Evolutionary conservation across 2,329 filamentous ascomycete species (phyloP).

Genomic region (Fusarium sp.): DNA sequence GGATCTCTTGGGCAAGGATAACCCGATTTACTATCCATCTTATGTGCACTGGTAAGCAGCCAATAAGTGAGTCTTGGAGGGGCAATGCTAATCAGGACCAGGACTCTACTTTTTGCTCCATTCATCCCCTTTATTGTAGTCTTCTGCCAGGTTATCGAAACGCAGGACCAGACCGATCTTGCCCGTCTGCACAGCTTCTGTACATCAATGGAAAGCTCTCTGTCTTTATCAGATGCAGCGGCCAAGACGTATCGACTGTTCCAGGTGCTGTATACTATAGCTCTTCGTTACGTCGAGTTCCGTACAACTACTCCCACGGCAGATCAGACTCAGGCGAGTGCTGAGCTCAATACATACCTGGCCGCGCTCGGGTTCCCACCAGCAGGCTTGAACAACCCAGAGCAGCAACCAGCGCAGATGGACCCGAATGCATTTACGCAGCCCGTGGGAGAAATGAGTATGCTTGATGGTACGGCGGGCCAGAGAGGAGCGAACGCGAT

Average conservation of each 20-base stretch:
- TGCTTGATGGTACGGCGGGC: slow-evolving; percentile 24
- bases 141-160: slow-evolving; percentile 61
- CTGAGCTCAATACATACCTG: slow-evolving; percentile 48
- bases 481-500: slow-evolving; percentile 38
- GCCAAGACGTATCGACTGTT: slow-evolving; percentile 66
- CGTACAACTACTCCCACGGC: slow-evolving; percentile 48
- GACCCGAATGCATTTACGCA: slow-evolving; percentile 24
- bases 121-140: slow-evolving; percentile 64
- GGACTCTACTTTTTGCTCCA: slow-evolving; percentile 59
- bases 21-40: slow-evolving; percentile 50
- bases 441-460: slow-evolving; percentile 13
- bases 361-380: slow-evolving; percentile 58
- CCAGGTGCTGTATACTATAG: slow-evolving; percentile 66
- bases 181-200: slow-evolving; percentile 61
- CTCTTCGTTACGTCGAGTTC: slow-evolving; percentile 66
- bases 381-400: slow-evolving; percentile 12
- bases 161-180: slow-evolving; percentile 53
- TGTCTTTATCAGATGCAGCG: slow-evolving; percentile 57
- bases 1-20: slow-evolving; percentile 48
- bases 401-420: slow-evolving; percentile 30
- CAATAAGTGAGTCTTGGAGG: no score
- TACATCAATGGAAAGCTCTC: slow-evolving; percentile 59
- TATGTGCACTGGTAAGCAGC: slow-evolving; percentile 55
- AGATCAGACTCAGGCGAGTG: slow-evolving; percentile 48
- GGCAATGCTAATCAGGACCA: slow-evolving; percentile 32